phyloP scores from a whole-genome alignment of 1,139 yeast genomes.

The Suhomyces terraborum region DNA sequence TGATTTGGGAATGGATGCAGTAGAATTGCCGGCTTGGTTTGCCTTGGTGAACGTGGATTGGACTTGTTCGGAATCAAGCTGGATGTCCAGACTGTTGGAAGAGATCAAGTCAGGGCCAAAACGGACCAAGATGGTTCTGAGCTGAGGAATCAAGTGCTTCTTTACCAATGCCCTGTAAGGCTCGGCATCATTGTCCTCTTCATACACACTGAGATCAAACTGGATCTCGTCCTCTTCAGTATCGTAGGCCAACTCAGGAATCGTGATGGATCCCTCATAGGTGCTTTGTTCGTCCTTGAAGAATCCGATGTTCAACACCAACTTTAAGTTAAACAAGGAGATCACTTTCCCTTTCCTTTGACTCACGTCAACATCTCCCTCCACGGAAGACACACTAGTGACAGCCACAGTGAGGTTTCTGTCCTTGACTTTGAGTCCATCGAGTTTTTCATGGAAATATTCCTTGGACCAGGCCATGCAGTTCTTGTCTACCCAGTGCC shows the following conservation, averaged over 20 bases:
- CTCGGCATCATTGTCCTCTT: conserved; percentile 57
- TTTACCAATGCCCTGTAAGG: conserved; percentile 57
- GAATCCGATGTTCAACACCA: conserved; percentile 65
- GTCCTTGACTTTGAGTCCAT: conserved; percentile 46
- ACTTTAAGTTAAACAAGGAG: conserved; percentile 78
- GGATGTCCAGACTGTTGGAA: conserved; percentile 84
- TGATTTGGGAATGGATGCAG: no score
- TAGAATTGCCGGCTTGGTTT: conserved; percentile 56
- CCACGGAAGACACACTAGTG: conserved; percentile 63
- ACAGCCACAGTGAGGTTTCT: conserved; percentile 46
- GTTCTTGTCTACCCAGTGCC: conserved; percentile 99
- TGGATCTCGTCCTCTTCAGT: conserved; percentile 82
- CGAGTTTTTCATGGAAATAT: conserved; percentile 65
- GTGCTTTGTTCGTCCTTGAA: conserved; percentile 35
- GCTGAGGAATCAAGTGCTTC: conserved; percentile 62
- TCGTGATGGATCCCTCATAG: conserved; percentile 62
- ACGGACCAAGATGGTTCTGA: conserved; percentile 57
- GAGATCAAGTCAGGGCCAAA: conserved; percentile 79
- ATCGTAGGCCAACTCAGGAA: conserved; percentile 97
- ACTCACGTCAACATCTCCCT: conserved; percentile 95
- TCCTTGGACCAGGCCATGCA: conserved; percentile 87
- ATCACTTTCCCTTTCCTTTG: conserved; percentile 97
- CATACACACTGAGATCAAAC: conserved; percentile 70
- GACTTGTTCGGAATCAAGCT: conserved; percentile 65
- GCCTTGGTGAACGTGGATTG: conserved; percentile 67